Conservation (phyloP, 164 flowering plant species). For the Houttuynia cordata region DNA sequence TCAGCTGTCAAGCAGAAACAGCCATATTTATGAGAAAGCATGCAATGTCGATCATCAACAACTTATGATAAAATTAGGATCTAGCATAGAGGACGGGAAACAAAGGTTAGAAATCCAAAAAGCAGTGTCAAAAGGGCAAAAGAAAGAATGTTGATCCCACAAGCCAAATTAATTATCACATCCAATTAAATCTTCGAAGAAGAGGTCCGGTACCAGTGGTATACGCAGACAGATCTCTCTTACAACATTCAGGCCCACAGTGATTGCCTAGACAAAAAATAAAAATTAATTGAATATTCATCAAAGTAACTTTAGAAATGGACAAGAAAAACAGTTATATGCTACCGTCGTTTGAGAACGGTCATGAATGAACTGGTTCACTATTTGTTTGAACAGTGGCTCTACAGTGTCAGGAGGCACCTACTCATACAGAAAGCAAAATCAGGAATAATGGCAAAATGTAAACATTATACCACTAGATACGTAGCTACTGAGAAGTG, state of each 20-base stretch:
- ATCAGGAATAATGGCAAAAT: neutral
- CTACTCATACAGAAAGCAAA: slow-evolving; percentile 23
- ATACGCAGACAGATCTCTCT: slow-evolving; percentile 90
- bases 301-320: neutral
- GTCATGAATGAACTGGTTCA: slow-evolving; percentile 91
- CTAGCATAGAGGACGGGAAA: neutral
- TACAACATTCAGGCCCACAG: slow-evolving; percentile 80
- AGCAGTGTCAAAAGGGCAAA: too few species aligned
- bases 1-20: slow-evolving; percentile 36
- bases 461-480: neutral
- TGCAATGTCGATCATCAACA: neutral
- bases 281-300: slow-evolving; percentile 1
- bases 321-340: slow-evolving; percentile 1
- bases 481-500: neutral
- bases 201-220: slow-evolving; percentile 48
- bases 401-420: slow-evolving; percentile 97
- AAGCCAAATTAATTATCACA: neutral
- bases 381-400: slow-evolving; percentile 76
- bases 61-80: neutral
- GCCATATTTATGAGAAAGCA: neutral
- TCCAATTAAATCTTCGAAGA: neutral
- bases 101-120: neutral
- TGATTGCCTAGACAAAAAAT: slow-evolving; percentile 48
- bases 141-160: too few species aligned
- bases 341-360: slow-evolving; percentile 80